phyloP scores from a whole-genome alignment of 139 green algal species.

The Chlorella sp. region DNA sequence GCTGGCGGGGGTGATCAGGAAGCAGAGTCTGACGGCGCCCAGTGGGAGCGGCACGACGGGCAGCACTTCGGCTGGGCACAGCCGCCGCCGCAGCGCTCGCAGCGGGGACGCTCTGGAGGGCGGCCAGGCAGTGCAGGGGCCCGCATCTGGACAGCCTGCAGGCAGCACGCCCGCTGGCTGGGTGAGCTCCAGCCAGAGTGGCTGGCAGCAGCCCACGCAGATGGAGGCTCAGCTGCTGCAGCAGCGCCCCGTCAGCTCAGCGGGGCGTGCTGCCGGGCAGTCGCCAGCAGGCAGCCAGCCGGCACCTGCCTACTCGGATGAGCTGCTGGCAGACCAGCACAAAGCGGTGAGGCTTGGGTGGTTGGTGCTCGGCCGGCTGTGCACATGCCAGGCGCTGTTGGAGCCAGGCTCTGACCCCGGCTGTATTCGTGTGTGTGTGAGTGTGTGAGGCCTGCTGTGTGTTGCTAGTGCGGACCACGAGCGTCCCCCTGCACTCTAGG shows the following conservation, averaged over 20 bases:
- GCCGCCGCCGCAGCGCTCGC: not conserved
- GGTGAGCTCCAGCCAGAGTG: not conserved
- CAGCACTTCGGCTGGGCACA: not conserved
- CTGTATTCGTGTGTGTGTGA: too few relatives aligned
- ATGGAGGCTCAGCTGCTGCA: not conserved
- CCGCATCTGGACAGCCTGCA: not conserved
- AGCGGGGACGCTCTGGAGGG: not conserved
- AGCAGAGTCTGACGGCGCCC: not conserved
- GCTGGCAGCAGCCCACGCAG: not conserved
- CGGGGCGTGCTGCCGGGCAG: not conserved
- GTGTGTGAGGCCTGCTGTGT: not conserved
- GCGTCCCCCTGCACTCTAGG: too few relatives aligned
- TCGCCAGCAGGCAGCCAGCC: not conserved
- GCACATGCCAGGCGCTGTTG: not conserved
- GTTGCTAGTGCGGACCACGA: too few relatives aligned
- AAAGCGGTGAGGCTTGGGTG: constrained; percentile 56
- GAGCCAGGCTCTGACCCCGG: not conserved
- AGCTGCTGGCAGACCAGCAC: constrained; percentile 72
- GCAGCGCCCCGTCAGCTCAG: not conserved
- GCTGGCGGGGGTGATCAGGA: constrained; percentile 52
- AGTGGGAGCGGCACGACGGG: not conserved
- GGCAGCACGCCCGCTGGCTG: not conserved
- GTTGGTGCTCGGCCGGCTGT: too few relatives aligned
- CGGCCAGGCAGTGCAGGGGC: not conserved
- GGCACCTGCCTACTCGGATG: constrained; percentile 2